Evolutionary conservation across 1,284 basidiomycete genomes (phyloP).

Genomic region (Agroathelia rolfsii): DNA sequence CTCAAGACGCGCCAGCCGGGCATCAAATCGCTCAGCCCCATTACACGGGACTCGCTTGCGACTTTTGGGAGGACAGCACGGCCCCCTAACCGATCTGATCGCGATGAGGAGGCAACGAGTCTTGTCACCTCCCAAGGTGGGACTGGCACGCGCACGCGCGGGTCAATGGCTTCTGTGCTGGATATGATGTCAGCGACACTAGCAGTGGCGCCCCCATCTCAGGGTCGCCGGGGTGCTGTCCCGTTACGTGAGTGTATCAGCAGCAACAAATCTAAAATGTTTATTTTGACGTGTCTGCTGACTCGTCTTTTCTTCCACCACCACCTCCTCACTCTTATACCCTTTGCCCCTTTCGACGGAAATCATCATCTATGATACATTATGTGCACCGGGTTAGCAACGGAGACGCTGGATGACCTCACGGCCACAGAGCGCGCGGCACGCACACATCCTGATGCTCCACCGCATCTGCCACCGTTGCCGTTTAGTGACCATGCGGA

Average conservation of each 20-base stretch:
- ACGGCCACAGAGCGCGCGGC: constrained; percentile 69
- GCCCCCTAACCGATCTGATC: constrained; percentile 23
- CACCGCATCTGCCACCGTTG: constrained; percentile 59
- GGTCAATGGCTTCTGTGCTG: constrained; percentile 65
- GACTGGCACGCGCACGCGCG: constrained; percentile 32
- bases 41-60: constrained; percentile 47
- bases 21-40: constrained; percentile 37
- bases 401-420: constrained; percentile 69
- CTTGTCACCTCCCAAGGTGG: constrained; percentile 38
- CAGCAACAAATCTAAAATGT: too few species aligned
- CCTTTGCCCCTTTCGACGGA: constrained; percentile 7
- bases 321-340: too few species aligned
- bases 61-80: constrained; percentile 38
- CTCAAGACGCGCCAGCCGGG: constrained; percentile 41
- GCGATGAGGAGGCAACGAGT: constrained; percentile 42
- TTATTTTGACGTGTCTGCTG: constrained; percentile 3
- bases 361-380: constrained; percentile 8
- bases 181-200: constrained; percentile 75
- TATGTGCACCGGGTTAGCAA: too few species aligned
- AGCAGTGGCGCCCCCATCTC: constrained; percentile 55
- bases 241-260: constrained; percentile 59
- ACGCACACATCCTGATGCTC: constrained; percentile 67
- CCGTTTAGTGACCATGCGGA: constrained; percentile 65
- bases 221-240: constrained; percentile 46
- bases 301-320: too few species aligned